Base-by-base conservation (phyloP, 805 yeast genomes). In the Candida jianshihensis region DNA sequence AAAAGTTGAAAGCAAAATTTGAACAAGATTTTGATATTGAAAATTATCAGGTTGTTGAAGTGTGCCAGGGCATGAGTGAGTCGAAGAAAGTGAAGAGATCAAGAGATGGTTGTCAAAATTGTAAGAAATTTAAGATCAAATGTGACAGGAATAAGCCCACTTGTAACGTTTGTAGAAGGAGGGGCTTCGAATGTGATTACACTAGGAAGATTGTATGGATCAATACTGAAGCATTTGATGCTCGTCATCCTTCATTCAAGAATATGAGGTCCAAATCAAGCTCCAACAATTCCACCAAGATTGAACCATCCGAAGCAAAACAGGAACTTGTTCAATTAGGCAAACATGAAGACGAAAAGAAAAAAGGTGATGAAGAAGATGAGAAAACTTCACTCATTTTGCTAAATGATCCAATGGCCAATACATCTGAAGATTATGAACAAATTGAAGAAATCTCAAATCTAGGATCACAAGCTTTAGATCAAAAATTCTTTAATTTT, bases 221-320 rank as follows among this genome's bases (percentile, higher is more conserved):
- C 4, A 34, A 29, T 15, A 38, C 35, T 13, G 30, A 39, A 13
- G 24, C 30, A 17, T 14, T 19, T 12, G 45, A 42, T 18, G 36
- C 45, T 4, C 34, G 45, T 25, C 45, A 42, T 26, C 45, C 45
- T 6, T 39, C 45, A 13, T 42, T 32, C 31, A 42, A 36, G 20
- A 36, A 37, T 5, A 31, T 16, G 22, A 27, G 26, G 25, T n/a
- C n/a, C n/a, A n/a, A n/a, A n/a, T n/a, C n/a, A n/a, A n/a, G n/a
- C n/a, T n/a, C n/a, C n/a, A n/a, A n/a, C n/a, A n/a, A n/a, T n/a
- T n/a, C n/a, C n/a, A n/a, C n/a, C n/a, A 30, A 20, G 24, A 10
- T 10, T 20, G 21, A n/a, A 17, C 15, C 15, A n/a, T 21, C 4
- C 8, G 9, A 22, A 12, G 4, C n/a, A 18, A 14, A 16, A 19